Evolutionary conservation across 2,329 filamentous ascomycete genomes (phyloP).

Genomic region (Thielaviopsis musarum): DNA sequence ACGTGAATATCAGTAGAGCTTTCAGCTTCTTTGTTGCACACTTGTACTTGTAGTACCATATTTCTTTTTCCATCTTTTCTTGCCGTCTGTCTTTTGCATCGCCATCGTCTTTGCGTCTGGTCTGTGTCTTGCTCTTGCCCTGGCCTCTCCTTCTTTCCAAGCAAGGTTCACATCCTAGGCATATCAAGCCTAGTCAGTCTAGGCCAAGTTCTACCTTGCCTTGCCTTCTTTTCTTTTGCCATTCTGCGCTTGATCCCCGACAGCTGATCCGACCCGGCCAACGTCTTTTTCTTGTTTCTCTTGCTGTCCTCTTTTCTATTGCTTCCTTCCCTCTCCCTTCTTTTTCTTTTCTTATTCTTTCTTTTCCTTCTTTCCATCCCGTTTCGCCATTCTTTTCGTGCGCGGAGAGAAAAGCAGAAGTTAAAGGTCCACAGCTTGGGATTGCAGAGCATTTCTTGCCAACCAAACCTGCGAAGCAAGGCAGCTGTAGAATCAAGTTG

Average conservation of each 20-base stretch:
- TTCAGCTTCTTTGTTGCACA: too few species aligned
- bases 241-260: not conserved
- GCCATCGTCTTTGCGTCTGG: too few species aligned
- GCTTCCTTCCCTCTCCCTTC: not conserved
- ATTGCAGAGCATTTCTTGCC: not conserved
- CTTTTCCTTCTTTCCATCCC: not conserved
- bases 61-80: too few species aligned
- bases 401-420: not conserved
- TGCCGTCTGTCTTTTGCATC: too few species aligned
- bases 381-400: not conserved
- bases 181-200: too few species aligned
- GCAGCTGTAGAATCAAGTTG: not conserved
- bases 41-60: too few species aligned
- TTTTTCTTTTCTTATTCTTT: not conserved
- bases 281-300: not conserved
- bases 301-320: not conserved
- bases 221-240: not conserved
- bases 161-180: too few species aligned
- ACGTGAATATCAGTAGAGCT: too few species aligned
- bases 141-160: too few species aligned
- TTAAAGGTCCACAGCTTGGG: not conserved
- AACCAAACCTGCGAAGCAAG: not conserved
- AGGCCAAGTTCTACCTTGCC: not conserved
- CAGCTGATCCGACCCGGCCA: not conserved
- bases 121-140: too few species aligned